phyloP scores from a whole-genome alignment of 2,329 filamentous ascomycete species.

The Fusarium azukiicola region DNA sequence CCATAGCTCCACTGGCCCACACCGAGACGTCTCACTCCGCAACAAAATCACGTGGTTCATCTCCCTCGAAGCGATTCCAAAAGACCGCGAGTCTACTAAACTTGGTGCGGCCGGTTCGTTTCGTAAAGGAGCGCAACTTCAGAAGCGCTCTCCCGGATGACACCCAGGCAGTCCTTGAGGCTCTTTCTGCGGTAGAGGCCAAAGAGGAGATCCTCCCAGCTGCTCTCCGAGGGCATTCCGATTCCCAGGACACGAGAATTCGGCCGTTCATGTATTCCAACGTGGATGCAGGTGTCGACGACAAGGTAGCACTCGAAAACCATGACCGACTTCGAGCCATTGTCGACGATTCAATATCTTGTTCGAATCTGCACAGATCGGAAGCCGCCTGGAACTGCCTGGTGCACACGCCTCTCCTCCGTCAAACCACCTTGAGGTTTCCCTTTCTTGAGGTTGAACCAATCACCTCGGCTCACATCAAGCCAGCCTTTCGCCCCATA shows the following conservation, averaged over 20 bases:
- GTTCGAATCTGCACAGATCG: slow-evolving; percentile 22
- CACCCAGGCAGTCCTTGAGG: not conserved
- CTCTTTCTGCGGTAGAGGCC: slow-evolving; percentile 14
- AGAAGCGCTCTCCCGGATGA: slow-evolving; percentile 12
- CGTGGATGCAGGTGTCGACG: not conserved
- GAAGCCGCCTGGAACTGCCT: slow-evolving; percentile 31
- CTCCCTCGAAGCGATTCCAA: slow-evolving; percentile 22
- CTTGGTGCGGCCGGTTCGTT: slow-evolving; percentile 23
- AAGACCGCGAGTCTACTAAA: slow-evolving; percentile 20
- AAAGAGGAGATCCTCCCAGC: slow-evolving; percentile 26
- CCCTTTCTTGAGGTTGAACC: slow-evolving; percentile 26
- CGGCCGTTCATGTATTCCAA: slow-evolving; percentile 8
- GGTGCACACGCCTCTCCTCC: slow-evolving; percentile 23
- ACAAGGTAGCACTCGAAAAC: not conserved
- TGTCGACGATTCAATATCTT: slow-evolving; percentile 25
- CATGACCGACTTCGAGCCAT: slow-evolving; percentile 21
- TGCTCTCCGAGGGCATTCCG: slow-evolving; percentile 15
- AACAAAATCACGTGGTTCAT: slow-evolving; percentile 14
- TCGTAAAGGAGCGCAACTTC: slow-evolving; percentile 11
- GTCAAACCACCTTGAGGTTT: not conserved
- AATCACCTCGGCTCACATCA: slow-evolving; percentile 24
- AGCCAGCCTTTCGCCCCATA: slow-evolving; percentile 16
- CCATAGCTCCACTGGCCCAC: not conserved
- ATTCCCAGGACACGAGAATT: slow-evolving; percentile 13
- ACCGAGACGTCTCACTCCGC: slow-evolving; percentile 13